Evolutionary conservation across 305 asterid species (phyloP).

Genomic region (Fraxinus floribunda): DNA sequence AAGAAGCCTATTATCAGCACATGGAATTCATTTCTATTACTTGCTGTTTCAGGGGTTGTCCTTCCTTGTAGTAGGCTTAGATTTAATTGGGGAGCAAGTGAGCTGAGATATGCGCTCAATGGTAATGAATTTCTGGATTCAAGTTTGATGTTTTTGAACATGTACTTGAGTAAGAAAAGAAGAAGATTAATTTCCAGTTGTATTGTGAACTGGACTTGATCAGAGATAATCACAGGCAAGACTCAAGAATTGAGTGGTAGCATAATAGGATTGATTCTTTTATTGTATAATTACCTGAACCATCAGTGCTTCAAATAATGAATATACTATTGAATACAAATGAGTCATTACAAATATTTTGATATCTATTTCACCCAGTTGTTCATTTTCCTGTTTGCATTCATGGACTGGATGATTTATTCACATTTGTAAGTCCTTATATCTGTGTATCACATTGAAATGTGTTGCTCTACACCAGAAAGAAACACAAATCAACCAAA

Average conservation of each 20-base stretch:
- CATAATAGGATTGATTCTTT: conserved; percentile 40
- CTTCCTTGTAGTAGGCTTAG: conserved; percentile 79
- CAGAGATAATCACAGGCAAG: conserved; percentile 2
- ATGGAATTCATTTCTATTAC: conserved; percentile 92
- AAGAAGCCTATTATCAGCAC: conserved; percentile 79
- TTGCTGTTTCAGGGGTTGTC: conserved; percentile 86
- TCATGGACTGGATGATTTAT: background rate
- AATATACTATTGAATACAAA: conserved; percentile 32
- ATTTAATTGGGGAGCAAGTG: conserved; percentile 88
- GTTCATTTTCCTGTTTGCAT: background rate
- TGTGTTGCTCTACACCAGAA: background rate
- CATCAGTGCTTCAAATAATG: conserved; percentile 23
- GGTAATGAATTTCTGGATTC: background rate
- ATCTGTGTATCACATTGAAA: background rate
- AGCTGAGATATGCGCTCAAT: conserved; percentile 32
- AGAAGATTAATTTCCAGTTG: conserved; percentile 15
- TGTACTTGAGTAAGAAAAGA: conserved; percentile 25
- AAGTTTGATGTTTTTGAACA: conserved; percentile 25
- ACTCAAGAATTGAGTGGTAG: conserved; percentile 21
- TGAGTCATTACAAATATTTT: conserved; percentile 3
- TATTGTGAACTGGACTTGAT: conserved; percentile 17
- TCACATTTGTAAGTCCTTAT: background rate
- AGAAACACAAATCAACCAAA: background rate
- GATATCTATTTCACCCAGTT: background rate
- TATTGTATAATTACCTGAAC: conserved; percentile 36